Conservation (phyloP, 495 filamentous ascomycete species). For the Peziza echinospora region DNA sequence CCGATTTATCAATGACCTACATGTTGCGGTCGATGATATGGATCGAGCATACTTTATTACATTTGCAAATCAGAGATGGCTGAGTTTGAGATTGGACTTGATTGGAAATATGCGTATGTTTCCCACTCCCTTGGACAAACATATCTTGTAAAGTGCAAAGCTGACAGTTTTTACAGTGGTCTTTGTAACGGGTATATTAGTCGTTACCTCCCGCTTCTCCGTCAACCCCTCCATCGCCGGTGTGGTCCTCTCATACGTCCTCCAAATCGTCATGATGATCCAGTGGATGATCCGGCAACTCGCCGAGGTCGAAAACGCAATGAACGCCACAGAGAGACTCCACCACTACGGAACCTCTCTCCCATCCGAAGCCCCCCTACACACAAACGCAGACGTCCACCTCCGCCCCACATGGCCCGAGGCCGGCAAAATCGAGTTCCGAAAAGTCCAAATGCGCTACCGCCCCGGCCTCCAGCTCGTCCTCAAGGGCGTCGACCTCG, state of each 20-base stretch:
- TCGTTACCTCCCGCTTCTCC: slow-evolving; percentile 81
- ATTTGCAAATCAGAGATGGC: slow-evolving; percentile 84
- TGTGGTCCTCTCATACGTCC: slow-evolving; percentile 75
- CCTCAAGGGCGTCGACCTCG: slow-evolving; percentile 53
- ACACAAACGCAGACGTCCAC: slow-evolving; percentile 31
- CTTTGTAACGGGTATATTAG: slow-evolving; percentile 69
- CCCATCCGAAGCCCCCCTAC: slow-evolving; percentile 69
- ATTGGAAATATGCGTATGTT: slow-evolving; percentile 46
- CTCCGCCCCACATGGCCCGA: slow-evolving; percentile 60
- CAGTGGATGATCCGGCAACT: slow-evolving; percentile 88
- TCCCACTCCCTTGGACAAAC: too few relatives aligned
- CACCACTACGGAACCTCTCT: slow-evolving; percentile 74
- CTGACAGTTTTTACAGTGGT: too few relatives aligned
- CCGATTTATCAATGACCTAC: slow-evolving; percentile 47
- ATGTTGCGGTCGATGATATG: slow-evolving; percentile 64
- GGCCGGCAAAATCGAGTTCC: slow-evolving; percentile 62
- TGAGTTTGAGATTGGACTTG: slow-evolving; percentile 60
- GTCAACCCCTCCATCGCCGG: slow-evolving; percentile 69
- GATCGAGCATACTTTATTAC: slow-evolving; percentile 84
- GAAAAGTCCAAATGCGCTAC: slow-evolving; percentile 80
- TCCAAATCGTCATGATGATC: slow-evolving; percentile 86
- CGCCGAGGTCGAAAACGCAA: slow-evolving; percentile 89
- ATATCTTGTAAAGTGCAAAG: background rate
- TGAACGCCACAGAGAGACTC: slow-evolving; percentile 91
- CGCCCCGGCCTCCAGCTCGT: slow-evolving; percentile 63